Evolutionary conservation across 179 eudicot species (phyloP), one percentile per base, ranked within the genome.

Genomic region (Drosera spatulata): DNA sequence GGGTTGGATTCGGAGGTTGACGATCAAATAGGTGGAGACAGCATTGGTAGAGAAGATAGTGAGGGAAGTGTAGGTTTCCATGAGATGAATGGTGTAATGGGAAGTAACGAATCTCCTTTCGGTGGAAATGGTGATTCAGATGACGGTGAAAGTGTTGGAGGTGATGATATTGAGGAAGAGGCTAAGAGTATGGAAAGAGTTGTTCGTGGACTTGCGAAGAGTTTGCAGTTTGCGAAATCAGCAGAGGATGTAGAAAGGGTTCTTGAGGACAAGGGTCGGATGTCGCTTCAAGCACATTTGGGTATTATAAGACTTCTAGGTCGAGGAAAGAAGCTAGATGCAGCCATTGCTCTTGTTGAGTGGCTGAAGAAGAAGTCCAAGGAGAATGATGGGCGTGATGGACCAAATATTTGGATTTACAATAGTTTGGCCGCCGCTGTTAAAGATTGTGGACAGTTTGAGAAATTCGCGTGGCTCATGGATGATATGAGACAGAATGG

Each of bases 361-460:
- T 93, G 99, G 99, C 88, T 90, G 22, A 83, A 72, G 72, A 66
- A 59, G 60, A 88, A 75, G 77, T 71, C 67, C 61, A 55, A 63
- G 55, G 77, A 69, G 46, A 62, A 55, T 10, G 53, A 68, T 9
- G 64, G 77, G 60, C 57, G 67, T 43, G 61, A 75, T 42, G 84
- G 77, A 43, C 96, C 86, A 0, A 93, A 93, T 55, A 69, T 77
- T 13, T 93, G 76, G 67, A 69, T 93, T 45, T 93, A 88, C 39
- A 89, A 93, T 69, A 82, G 86, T 70, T 71, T 93, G 63, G 66
- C 89, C 56, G 96, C 96, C 50, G 89, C 90, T 10, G 66, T 86
- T 47, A 88, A 81, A 67, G 82, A 84, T 57, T 77, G 82, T 3
- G 82, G 71, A 70, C 57, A 76, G 39, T 72, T 65, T 67, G 80